These are phyloP conservation scores for Leptomonas pyrrhocoris DNA, from an alignment of 208 protist species.

Conservation along the genomic window DNA sequence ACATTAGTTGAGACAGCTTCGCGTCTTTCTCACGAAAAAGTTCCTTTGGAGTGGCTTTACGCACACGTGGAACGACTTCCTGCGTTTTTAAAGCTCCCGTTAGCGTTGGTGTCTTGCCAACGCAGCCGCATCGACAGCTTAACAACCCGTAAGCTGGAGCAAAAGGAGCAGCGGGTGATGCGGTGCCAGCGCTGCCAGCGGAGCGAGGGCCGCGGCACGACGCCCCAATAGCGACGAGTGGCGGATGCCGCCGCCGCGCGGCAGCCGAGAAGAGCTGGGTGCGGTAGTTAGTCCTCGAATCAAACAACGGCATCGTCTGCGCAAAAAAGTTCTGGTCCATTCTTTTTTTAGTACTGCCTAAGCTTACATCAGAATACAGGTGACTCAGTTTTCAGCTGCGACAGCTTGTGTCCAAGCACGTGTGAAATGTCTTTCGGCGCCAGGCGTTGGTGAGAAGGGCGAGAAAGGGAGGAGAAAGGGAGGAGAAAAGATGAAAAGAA, in stretches of 20 bases:
- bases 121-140: neutral
- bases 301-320: conserved; percentile 20
- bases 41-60: neutral
- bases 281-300: neutral
- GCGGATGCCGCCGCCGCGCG: neutral
- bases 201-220: conserved; percentile 9
- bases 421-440: too few species aligned
- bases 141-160: neutral
- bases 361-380: too few species aligned
- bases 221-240: conserved; percentile 17
- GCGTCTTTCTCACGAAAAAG: neutral
- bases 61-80: neutral
- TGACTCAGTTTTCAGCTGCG: too few species aligned
- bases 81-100: neutral
- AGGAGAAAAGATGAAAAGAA: too few species aligned
- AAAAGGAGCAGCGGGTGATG: neutral
- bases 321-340: conserved; percentile 17
- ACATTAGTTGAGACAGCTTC: conserved; percentile 5
- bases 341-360: too few species aligned
- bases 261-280: conserved; percentile 1
- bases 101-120: neutral
- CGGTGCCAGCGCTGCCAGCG: neutral
- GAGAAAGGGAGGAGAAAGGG: too few species aligned
- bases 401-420: too few species aligned
- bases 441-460: too few species aligned